Evolutionary conservation across 768 basidiomycete species (phyloP).

Genomic region (Tylopilus plumbeoviolaceoides): DNA sequence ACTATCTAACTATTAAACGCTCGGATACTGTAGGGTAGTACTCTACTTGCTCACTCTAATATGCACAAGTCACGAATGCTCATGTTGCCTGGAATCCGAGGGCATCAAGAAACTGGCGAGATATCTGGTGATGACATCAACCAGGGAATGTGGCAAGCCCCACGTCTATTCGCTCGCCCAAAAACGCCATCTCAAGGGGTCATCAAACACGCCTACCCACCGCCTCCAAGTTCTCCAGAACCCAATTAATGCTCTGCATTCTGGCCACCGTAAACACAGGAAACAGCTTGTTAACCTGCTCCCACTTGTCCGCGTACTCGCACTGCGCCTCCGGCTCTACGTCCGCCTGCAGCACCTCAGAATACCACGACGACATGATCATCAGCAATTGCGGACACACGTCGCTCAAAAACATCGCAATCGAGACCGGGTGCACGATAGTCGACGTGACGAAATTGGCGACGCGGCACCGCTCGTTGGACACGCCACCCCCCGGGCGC

Average conservation of each 20-base stretch:
- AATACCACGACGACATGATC: conserved; percentile 15
- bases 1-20: too few species aligned
- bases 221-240: background rate
- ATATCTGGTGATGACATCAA: background rate
- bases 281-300: conserved; percentile 20
- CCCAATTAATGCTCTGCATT: conserved; percentile 14
- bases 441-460: conserved; percentile 21
- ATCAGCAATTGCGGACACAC: conserved; percentile 17
- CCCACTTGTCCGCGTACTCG: conserved; percentile 15
- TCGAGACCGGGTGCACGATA: conserved; percentile 14
- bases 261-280: conserved; percentile 22
- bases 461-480: conserved; percentile 2
- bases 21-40: too few species aligned
- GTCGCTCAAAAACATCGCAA: conserved; percentile 27
- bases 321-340: conserved; percentile 8
- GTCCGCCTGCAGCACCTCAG: background rate
- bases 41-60: too few species aligned
- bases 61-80: too few species aligned
- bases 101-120: too few species aligned
- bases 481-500: conserved; percentile 10
- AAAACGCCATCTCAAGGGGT: background rate
- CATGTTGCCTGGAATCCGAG: background rate
- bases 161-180: background rate
- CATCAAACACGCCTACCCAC: background rate
- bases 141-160: background rate